A percentile compares a stretch with the other conserved stretches of the same genome.
phyloP scores from a whole-genome alignment of 768 basidiomycete genomes.

The Lactarius indigo region DNA sequence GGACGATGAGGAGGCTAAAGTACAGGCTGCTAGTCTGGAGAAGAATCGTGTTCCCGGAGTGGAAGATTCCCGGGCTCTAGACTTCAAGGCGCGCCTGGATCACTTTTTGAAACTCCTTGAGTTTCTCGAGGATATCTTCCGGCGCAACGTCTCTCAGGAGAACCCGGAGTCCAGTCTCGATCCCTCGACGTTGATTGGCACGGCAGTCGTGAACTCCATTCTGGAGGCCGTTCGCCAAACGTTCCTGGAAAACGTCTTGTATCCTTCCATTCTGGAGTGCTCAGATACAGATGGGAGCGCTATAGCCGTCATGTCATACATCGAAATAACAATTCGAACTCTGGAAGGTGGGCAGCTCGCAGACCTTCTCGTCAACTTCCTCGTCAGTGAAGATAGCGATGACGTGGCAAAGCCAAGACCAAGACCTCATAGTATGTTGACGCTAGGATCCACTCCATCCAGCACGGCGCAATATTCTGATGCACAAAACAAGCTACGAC shows the following conservation, averaged over 20 bases:
- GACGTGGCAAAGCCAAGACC: constrained; percentile 49
- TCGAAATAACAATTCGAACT: constrained; percentile 82
- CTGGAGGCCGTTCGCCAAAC: constrained; percentile 77
- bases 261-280: constrained; percentile 90
- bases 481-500: constrained; percentile 45
- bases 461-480: constrained; percentile 36
- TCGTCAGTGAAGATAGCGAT: constrained; percentile 82
- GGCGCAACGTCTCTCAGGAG: constrained; percentile 52
- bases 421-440: constrained; percentile 41
- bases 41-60: constrained; percentile 57
- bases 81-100: constrained; percentile 77
- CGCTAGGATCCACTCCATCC: constrained; percentile 37
- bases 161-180: constrained; percentile 44
- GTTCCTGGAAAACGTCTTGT: constrained; percentile 90
- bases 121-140: constrained; percentile 86
- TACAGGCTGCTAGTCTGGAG: constrained; percentile 46
- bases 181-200: constrained; percentile 64
- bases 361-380: constrained; percentile 70
- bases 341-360: constrained; percentile 65
- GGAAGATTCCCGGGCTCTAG: constrained; percentile 71
- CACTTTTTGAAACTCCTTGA: constrained; percentile 89
- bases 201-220: constrained; percentile 79
- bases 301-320: constrained; percentile 92
- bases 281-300: constrained; percentile 93
- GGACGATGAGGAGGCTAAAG: constrained; percentile 56